Evolutionary conservation across 1,284 basidiomycete species (phyloP).

Genomic region (Boletus smithii): DNA sequence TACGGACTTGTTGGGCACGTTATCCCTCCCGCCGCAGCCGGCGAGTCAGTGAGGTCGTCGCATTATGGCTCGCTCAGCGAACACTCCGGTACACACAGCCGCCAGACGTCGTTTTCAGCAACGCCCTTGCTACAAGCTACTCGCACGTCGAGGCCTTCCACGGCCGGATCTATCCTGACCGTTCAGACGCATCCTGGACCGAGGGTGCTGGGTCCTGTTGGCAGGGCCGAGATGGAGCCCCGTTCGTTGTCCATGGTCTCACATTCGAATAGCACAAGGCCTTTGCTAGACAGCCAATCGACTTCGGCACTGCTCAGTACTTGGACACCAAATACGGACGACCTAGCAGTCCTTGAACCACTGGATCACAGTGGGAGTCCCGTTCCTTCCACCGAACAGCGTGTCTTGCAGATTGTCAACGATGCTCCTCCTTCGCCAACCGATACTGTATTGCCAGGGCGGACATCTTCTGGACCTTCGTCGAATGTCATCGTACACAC

Average conservation of each 20-base stretch:
- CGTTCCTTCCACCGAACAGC: slow-evolving; percentile 19
- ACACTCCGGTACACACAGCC: slow-evolving; percentile 29
- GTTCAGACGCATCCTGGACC: slow-evolving; percentile 14
- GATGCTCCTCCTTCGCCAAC: slow-evolving; percentile 25
- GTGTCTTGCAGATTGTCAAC: slow-evolving; percentile 30
- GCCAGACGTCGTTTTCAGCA: slow-evolving; percentile 28
- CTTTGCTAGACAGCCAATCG: slow-evolving; percentile 5
- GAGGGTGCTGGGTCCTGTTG: slow-evolving; percentile 5
- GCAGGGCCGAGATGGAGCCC: slow-evolving; percentile 6
- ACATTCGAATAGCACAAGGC: slow-evolving; percentile 13
- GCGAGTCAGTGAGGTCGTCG: slow-evolving; percentile 34
- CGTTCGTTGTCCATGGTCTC: slow-evolving; percentile 27
- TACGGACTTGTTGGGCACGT: slow-evolving; percentile 51
- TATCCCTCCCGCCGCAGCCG: slow-evolving; percentile 35
- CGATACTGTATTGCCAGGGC: slow-evolving; percentile 2
- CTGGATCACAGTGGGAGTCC: slow-evolving; percentile 24
- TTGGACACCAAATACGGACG: slow-evolving; percentile 26
- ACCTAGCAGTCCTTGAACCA: slow-evolving; percentile 18
- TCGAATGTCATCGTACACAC: slow-evolving; percentile 26
- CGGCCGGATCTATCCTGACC: slow-evolving; percentile 36
- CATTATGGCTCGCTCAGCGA: slow-evolving; percentile 21
- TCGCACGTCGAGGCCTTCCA: slow-evolving; percentile 41
- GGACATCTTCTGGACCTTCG: slow-evolving; percentile 1
- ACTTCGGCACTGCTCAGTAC: slow-evolving; percentile 5
- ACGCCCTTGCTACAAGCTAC: slow-evolving; percentile 23